Base-by-base conservation (phyloP, 1,139 yeast species). In the Suhomyces wounanorum region DNA sequence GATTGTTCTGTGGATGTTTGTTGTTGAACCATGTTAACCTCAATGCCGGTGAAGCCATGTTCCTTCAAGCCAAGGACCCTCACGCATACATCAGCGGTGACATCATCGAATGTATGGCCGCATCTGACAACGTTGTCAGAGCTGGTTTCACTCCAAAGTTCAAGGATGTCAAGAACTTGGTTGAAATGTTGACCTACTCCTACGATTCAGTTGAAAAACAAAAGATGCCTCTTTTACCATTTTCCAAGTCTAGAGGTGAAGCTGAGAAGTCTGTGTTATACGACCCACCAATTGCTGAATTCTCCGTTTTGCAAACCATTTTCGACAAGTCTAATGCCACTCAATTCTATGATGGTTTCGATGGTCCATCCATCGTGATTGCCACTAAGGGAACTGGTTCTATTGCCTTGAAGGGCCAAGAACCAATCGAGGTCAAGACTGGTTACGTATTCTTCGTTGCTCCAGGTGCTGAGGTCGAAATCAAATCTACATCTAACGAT, bases 51-150 rank as follows among this genome's bases (percentile, higher is more conserved):
- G 96, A 94, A 74, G 98, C 97, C 55, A 90, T 95, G 86, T 94
- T 92, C 67, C 78, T 94, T 67, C 90, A 89, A 67, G 99, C 99
- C 46, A 90, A 91, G 73, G 98, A 91, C 68, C 98, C 98, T 25
- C 99, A 94, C 69, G 99, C 99, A 35, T 94, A 95, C 73, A 94
- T 94, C 57, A 81, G 87, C 50, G 99, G 99, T 58, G 98, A 94
- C 68, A 94, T 94, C 60, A 92, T 94, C 63, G 99, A 94, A 73
- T 95, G 99, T 76, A 94, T 94, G 99, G 99, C 99, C 46, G 97
- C 98, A 11, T 87, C 96, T 39, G 99, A 94, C 69, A 94, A 94
- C 64, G 99, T 94, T 52, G 97, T 94, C 44, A 84, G 99, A 70
- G 96, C 98, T 8, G 99, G 99, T 9, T 94, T 94, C 77, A 94